Evolutionary conservation across 768 basidiomycete genomes (phyloP).

Genomic region (Pulveroboletus sp.): DNA sequence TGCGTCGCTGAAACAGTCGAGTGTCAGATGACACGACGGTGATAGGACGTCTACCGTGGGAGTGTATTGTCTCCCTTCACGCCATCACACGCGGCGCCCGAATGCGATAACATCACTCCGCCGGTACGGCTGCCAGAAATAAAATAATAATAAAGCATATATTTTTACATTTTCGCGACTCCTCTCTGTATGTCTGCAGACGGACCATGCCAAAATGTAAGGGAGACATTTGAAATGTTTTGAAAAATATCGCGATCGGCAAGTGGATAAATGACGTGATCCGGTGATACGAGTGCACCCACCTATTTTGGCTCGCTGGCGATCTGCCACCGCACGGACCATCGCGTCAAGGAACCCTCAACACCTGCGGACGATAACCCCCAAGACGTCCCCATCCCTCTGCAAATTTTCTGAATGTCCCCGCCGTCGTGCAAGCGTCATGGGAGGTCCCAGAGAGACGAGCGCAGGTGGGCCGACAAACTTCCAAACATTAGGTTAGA

Average conservation of each 20-base stretch:
- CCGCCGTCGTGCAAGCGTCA: conserved; percentile 2
- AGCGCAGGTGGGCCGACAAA: conserved; percentile 11
- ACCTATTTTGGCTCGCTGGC: conserved; percentile 11
- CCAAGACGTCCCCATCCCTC: neutral
- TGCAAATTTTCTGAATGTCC: neutral
- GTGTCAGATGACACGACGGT: neutral
- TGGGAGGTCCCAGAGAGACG: conserved; percentile 3
- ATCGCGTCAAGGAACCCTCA: neutral
- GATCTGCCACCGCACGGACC: conserved; percentile 32
- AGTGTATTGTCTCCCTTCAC: neutral
- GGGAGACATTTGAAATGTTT: conserved; percentile 9
- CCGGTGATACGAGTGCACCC: conserved; percentile 18
- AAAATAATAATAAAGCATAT: neutral
- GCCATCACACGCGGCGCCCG: neutral
- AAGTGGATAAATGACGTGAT: conserved; percentile 32
- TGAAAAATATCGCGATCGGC: conserved; percentile 29
- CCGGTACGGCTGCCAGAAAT: neutral
- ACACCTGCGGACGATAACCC: neutral
- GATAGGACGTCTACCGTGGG: neutral
- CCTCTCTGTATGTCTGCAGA: neutral
- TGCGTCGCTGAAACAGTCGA: no score
- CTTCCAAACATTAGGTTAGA: conserved; percentile 28
- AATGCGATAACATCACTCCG: no score
- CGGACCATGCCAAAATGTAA: neutral
- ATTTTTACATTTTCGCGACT: neutral